phyloP scores from a whole-genome alignment of 495 filamentous ascomycete genomes.

The Aspergillus indologenus region DNA sequence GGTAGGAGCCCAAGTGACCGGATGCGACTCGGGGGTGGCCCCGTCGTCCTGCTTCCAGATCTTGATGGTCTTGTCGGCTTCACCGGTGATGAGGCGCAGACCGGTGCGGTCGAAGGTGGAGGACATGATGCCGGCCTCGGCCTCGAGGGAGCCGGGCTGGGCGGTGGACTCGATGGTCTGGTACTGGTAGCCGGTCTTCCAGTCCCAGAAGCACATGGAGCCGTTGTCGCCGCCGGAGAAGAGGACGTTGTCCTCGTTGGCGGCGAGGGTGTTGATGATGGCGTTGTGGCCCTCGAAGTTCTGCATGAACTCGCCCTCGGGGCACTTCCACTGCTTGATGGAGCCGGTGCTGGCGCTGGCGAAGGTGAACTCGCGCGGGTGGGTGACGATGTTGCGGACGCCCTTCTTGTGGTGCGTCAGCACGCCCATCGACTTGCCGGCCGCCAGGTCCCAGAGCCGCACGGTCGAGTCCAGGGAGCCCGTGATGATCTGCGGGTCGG shows the following conservation, averaged over 20 bases:
- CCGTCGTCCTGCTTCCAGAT: constrained; percentile 90
- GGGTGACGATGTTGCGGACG: constrained; percentile 78
- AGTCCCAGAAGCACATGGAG: constrained; percentile 97
- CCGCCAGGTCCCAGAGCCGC: constrained; percentile 92
- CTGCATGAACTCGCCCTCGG: constrained; percentile 98
- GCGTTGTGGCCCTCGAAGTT: constrained; percentile 97
- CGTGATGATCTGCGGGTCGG: constrained; percentile 92
- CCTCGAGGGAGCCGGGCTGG: constrained; percentile 90
- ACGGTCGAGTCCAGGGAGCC: constrained; percentile 89
- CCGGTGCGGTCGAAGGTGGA: constrained; percentile 89
- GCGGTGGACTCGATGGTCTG: constrained; percentile 85
- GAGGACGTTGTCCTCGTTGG: constrained; percentile 91
- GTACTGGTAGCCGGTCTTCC: constrained; percentile 93
- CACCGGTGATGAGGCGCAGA: constrained; percentile 83
- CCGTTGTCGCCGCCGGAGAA: constrained; percentile 97
- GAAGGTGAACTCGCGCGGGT: constrained; percentile 96
- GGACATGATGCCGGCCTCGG: constrained; percentile 91
- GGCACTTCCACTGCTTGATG: constrained; percentile 99
- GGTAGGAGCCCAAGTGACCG: constrained; percentile 88
- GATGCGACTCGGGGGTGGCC: constrained; percentile 87
- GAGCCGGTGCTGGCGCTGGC: constrained; percentile 83
- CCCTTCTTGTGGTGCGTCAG: constrained; percentile 99
- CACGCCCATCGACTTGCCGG: constrained; percentile 92
- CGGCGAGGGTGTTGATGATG: constrained; percentile 91
- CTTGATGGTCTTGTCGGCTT: constrained; percentile 97